Conservation (phyloP, 345 rosid genomes). For the Eucalyptus paniculata region DNA sequence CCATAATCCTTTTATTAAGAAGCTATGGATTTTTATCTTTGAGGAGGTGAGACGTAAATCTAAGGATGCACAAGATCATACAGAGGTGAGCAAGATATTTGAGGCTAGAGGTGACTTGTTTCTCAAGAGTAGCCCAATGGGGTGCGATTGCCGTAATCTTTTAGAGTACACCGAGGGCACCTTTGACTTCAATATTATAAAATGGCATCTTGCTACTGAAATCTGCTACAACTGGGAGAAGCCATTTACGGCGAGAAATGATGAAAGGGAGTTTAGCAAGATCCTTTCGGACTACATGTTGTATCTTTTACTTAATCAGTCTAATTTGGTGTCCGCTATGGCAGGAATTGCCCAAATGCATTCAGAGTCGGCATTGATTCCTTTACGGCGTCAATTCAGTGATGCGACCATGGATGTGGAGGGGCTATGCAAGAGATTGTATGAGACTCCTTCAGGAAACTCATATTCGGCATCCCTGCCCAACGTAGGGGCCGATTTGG, state of each 20-base stretch:
- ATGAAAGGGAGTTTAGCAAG: background rate
- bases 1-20: too few relatives aligned
- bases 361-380: background rate
- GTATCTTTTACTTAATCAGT: background rate
- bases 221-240: background rate
- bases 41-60: background rate
- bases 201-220: background rate
- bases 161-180: background rate
- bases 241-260: background rate
- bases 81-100: background rate
- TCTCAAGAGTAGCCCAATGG: background rate
- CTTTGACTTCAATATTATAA: background rate
- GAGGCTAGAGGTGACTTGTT: background rate
- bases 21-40: too few relatives aligned
- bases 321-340: background rate
- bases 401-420: too few relatives aligned
- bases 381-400: background rate
- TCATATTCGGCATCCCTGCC: background rate
- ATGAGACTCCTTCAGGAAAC: background rate
- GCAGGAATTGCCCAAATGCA: background rate
- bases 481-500: background rate
- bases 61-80: background rate
- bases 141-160: background rate
- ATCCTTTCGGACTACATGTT: background rate
- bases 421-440: background rate